Conservation (phyloP, 257 asterid genomes). For the Sherardia arvensis region DNA sequence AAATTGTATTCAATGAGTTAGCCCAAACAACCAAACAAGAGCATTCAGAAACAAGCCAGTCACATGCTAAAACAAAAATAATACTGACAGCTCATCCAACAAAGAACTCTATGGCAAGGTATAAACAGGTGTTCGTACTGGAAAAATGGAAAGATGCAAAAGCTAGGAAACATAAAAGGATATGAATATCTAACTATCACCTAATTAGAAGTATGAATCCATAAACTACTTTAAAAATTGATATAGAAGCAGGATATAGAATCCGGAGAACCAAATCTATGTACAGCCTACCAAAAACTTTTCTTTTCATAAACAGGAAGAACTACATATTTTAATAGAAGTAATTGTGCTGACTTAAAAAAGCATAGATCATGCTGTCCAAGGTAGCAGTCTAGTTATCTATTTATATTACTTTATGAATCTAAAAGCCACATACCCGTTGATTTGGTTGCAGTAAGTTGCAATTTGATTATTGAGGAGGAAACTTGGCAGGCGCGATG, state of each 20-base stretch:
- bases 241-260: too few species aligned
- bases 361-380: not conserved
- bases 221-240: too few species aligned
- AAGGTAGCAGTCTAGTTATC: not conserved
- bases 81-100: not conserved
- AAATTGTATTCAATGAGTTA: not conserved
- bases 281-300: not conserved
- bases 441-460: slow-evolving; percentile 92
- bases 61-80: not conserved
- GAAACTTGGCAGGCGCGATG: slow-evolving; percentile 89
- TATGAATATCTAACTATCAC: not conserved
- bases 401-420: not conserved
- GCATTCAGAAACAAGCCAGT: not conserved
- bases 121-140: not conserved
- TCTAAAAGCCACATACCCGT: slow-evolving; percentile 47
- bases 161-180: not conserved
- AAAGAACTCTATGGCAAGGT: not conserved
- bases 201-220: too few species aligned
- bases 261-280: not conserved
- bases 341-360: not conserved
- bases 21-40: not conserved
- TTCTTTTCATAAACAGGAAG: not conserved
- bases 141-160: too few species aligned
- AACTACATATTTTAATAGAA: not conserved
- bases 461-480: slow-evolving; percentile 81